Evolutionary conservation across 768 basidiomycete species (phyloP).

Genomic region (Atractiella rhizophila): DNA sequence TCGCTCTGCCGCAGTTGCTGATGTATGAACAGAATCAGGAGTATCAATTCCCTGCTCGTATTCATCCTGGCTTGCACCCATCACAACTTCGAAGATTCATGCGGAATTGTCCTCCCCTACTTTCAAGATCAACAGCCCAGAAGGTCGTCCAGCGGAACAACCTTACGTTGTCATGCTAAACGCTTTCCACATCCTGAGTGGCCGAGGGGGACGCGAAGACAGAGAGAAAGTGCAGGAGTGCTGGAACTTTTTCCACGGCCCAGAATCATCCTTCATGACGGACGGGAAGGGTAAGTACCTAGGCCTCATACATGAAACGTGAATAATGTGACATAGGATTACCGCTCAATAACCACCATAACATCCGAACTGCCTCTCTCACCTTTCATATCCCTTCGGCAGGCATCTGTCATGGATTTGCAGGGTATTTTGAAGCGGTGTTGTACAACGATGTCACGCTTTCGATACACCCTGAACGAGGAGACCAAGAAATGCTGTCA

Average conservation of each 20-base stretch:
- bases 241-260: conserved; percentile 97
- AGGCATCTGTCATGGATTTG: conserved; percentile 73
- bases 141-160: conserved; percentile 54
- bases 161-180: conserved; percentile 98
- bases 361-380: conserved; percentile 59
- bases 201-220: conserved; percentile 32
- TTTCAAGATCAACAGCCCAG: conserved; percentile 27
- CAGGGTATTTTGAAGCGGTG: conserved; percentile 88
- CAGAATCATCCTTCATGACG: conserved; percentile 44
- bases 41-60: conserved; percentile 94
- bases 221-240: conserved; percentile 47
- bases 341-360: conserved; percentile 87
- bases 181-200: conserved; percentile 68
- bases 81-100: conserved; percentile 79
- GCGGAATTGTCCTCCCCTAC: conserved; percentile 59
- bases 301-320: neutral
- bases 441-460: conserved; percentile 79
- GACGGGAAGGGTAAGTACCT: conserved; percentile 24
- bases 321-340: conserved; percentile 30
- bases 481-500: conserved; percentile 80
- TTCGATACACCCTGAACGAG: conserved; percentile 47
- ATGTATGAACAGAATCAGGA: conserved; percentile 30
- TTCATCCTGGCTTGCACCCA: conserved; percentile 73
- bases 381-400: conserved; percentile 86
- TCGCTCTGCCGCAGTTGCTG: too few species aligned